Conservation (phyloP, 352 stramenopile species). For the Phytophthora aleatoria region DNA sequence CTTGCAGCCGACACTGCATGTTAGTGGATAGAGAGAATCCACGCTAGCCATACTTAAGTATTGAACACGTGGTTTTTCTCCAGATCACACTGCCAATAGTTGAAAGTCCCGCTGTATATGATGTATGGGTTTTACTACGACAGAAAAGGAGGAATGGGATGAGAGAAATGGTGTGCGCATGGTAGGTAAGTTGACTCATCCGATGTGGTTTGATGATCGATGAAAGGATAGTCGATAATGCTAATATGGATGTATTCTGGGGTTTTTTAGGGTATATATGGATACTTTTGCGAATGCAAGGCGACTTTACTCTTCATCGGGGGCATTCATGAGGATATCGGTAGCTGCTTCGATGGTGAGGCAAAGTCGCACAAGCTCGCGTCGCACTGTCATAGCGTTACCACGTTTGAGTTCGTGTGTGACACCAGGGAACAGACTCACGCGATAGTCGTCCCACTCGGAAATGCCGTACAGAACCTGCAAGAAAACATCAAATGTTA, state of each 20-base stretch:
- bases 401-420: slow-evolving; percentile 71
- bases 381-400: slow-evolving; percentile 77
- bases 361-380: slow-evolving; percentile 77
- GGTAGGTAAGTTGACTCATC: too few relatives aligned
- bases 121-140: too few relatives aligned
- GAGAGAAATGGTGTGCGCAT: too few relatives aligned
- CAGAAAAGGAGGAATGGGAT: too few relatives aligned
- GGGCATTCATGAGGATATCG: slow-evolving; percentile 54
- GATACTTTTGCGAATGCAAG: slow-evolving; percentile 16
- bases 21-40: slow-evolving; percentile 1
- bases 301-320: slow-evolving; percentile 31
- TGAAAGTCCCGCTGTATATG: too few relatives aligned
- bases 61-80: slow-evolving; percentile 20
- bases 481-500: slow-evolving; percentile 13
- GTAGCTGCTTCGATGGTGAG: slow-evolving; percentile 80
- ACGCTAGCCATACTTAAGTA: slow-evolving; percentile 12
- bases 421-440: slow-evolving; percentile 75
- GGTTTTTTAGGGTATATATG: not conserved
- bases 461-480: slow-evolving; percentile 84
- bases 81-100: not conserved
- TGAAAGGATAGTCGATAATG: too few relatives aligned
- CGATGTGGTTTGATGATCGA: too few relatives aligned
- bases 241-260: slow-evolving; percentile 6
- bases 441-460: slow-evolving; percentile 82
- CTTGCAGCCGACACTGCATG: slow-evolving; percentile 9